phyloP scores from a whole-genome alignment of 139 green algal species.

The Pleodorina starrii region DNA sequence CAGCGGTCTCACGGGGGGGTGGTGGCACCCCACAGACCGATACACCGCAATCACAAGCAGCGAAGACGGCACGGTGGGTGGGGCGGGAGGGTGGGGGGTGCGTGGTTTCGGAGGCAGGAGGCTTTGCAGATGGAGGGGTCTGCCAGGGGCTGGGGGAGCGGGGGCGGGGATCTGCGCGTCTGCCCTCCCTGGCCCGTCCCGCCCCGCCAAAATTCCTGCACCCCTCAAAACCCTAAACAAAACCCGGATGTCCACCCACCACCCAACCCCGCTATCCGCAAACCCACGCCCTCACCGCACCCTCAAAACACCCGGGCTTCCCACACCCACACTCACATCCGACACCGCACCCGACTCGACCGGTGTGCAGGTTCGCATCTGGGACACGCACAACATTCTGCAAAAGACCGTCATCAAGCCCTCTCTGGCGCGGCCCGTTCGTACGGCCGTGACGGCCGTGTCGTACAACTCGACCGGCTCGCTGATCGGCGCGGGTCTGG shows the following conservation, averaged over 20 bases:
- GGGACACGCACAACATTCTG: slow-evolving; percentile 83
- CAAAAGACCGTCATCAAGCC: slow-evolving; percentile 95
- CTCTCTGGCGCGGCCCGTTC: slow-evolving; percentile 68
- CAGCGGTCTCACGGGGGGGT: slow-evolving; percentile 78
- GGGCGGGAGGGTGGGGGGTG: neutral
- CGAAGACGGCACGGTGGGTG: slow-evolving; percentile 90
- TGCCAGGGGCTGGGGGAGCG: neutral
- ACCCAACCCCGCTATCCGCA: too few species aligned
- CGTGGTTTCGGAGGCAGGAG: neutral
- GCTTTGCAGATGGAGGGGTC: neutral
- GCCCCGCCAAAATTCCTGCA: too few species aligned
- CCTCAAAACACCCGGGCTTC: too few species aligned
- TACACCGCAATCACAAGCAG: slow-evolving; percentile 84
- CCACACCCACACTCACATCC: too few species aligned
- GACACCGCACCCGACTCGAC: too few species aligned
- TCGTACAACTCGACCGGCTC: slow-evolving; percentile 81
- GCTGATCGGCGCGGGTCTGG: slow-evolving; percentile 86
- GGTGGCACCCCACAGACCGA: slow-evolving; percentile 93
- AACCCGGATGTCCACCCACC: too few species aligned
- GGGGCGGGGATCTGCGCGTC: too few species aligned
- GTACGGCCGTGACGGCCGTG: slow-evolving; percentile 85
- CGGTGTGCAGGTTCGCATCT: slow-evolving; percentile 74
- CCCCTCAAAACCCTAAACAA: too few species aligned
- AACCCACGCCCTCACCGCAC: too few species aligned
- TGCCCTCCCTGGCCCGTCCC: too few species aligned